Base-by-base conservation (phyloP, 2,329 filamentous ascomycete species). In the Stachybotrys echinatus region DNA sequence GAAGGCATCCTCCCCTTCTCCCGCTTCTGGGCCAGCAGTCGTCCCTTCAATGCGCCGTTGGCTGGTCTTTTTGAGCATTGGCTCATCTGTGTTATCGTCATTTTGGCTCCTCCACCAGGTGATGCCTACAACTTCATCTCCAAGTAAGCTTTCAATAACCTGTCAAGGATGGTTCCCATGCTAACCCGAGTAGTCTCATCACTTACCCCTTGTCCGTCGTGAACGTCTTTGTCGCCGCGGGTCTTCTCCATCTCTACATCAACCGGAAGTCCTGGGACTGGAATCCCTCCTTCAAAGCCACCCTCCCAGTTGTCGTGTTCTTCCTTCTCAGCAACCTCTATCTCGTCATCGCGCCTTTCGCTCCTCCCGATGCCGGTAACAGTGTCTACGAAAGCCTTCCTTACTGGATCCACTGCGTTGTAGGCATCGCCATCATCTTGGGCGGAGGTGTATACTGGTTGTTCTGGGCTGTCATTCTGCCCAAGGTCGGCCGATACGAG, bases 1-100 rank as follows among this genome's bases (percentile, higher is more conserved):
- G 83, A 87, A 64, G 83, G 83, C 23, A 74, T 87, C n/a, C 65
- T 87, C 3, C 84, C 84, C 0, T 83, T 80, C 50, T 83, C 81
- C 0, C 68, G 72, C 1, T 70, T 87, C 56, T 86, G 80, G 74
- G 82, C 83, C 12, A 82, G 78, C 63, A 86, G 83, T 65, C 73
- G 76, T 43, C 83, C 83, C 0, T 81, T 84, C 61, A 83, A 83
- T 58, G 81, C 80, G 0, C 83, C 81, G 3, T 73, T 81, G 43
- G 76, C 78, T 21, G 82, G 79, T 45, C 73, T 85, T 2, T 81
- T 83, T 52, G 76, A 81, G 70, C 82, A 85, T 69, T 87, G 80
- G 77, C 61, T 79, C 27, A 79, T 84, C 12, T 84, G 77, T 0
- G 75, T 84, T 44, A 77, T 86, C 50, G 83, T 85, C 59, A 84